These are phyloP conservation scores for Exophiala bonariae DNA, from an alignment of 2,329 filamentous ascomycete genomes.

Conservation along the genomic window DNA sequence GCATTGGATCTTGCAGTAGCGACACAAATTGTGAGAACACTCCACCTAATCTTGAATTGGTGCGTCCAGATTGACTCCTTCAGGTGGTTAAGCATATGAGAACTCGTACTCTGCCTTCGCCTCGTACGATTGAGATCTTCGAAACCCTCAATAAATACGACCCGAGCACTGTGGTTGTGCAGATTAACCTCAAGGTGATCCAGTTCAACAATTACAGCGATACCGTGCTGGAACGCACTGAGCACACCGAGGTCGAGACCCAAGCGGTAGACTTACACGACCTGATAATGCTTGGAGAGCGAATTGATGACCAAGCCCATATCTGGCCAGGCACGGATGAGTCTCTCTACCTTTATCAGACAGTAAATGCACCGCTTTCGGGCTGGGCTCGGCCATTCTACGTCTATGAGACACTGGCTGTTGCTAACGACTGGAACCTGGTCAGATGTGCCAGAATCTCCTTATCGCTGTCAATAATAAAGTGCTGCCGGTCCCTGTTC, in stretches of 20 bases:
- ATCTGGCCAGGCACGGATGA: background rate
- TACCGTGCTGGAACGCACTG: background rate
- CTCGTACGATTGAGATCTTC: conserved; percentile 3
- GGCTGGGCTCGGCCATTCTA: conserved; percentile 1
- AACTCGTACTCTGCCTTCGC: background rate
- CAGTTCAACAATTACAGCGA: background rate
- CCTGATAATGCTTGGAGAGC: background rate
- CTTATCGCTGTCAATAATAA: background rate
- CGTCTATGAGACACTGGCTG: background rate
- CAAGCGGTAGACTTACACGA: too few species aligned
- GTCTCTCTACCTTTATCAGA: background rate
- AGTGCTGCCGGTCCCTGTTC: background rate
- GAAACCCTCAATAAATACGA: background rate
- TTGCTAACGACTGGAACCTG: conserved; percentile 5
- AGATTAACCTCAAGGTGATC: conserved; percentile 1
- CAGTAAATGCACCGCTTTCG: too few species aligned
- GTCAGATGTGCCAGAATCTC: background rate
- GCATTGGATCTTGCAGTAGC: background rate
- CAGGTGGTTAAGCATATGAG: conserved; percentile 4
- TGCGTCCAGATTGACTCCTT: background rate
- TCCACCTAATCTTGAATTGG: background rate
- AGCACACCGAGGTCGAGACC: too few species aligned
- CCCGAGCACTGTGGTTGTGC: background rate
- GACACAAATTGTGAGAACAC: conserved; percentile 2
- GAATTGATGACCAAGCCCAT: background rate